A percentile compares a stretch with the other conserved stretches of the same genome.
These are phyloP conservation scores for Aeschynomene evenia DNA, from an alignment of 306 rosid species.

Conservation along the genomic window DNA sequence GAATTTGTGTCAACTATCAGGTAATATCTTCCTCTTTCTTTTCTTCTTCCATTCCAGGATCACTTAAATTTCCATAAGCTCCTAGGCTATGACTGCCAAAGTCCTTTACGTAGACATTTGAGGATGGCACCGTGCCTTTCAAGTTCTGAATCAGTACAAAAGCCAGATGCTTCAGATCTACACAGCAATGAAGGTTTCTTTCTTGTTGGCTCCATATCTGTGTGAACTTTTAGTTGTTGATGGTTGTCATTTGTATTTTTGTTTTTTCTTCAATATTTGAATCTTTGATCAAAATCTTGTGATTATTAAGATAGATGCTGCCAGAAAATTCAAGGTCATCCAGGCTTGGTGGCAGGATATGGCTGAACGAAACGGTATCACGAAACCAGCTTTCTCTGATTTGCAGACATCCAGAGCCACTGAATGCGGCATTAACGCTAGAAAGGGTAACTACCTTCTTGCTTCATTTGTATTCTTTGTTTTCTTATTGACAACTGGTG, in stretches of 20 bases:
- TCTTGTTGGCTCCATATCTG: slow-evolving; percentile 16
- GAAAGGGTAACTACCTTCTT: slow-evolving; percentile 47
- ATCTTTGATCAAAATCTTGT: slow-evolving; percentile 27
- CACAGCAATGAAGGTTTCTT: slow-evolving; percentile 55
- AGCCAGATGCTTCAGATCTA: slow-evolving; percentile 37
- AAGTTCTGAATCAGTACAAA: slow-evolving; percentile 42
- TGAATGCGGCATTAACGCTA: slow-evolving; percentile 26
- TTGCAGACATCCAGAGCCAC: slow-evolving; percentile 26
- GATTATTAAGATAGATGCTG: slow-evolving; percentile 54
- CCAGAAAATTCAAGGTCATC: slow-evolving; percentile 72
- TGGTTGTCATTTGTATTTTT: slow-evolving; percentile 8
- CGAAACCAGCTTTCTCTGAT: slow-evolving; percentile 40
- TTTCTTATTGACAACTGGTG: slow-evolving; percentile 20
- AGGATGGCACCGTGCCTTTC: slow-evolving; percentile 41
- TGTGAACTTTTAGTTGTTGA: slow-evolving; percentile 4
- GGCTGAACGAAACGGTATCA: slow-evolving; percentile 60
- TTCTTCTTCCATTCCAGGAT: slow-evolving; percentile 43
- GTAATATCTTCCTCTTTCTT: slow-evolving; percentile 1
- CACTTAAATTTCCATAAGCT: slow-evolving; percentile 84
- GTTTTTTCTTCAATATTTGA: neutral
- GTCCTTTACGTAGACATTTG: slow-evolving; percentile 43
- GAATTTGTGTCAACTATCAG: slow-evolving; percentile 15
- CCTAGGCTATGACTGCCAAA: slow-evolving; percentile 61
- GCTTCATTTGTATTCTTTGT: neutral
- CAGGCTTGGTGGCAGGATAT: slow-evolving; percentile 94